Evolutionary conservation across 2,329 filamentous ascomycete species (phyloP).

Genomic region (Cladobotryum mycophilum): DNA sequence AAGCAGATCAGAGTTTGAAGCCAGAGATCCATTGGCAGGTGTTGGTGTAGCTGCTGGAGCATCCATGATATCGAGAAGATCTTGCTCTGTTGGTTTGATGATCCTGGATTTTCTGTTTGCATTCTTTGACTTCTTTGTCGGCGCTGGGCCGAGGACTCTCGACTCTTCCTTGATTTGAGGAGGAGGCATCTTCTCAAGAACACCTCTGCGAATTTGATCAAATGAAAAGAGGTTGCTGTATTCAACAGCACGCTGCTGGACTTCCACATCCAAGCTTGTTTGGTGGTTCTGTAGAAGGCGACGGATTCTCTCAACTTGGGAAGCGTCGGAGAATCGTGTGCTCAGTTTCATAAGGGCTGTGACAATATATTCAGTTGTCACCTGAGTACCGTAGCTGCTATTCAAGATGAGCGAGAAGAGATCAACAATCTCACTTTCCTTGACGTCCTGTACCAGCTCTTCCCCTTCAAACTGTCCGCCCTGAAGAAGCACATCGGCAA

Average conservation of each 20-base stretch:
- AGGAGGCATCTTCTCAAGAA: conserved; percentile 95
- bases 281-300: conserved; percentile 71
- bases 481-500: conserved; percentile 80
- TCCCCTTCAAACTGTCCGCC: conserved; percentile 93
- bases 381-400: conserved; percentile 88
- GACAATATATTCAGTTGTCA: conserved; percentile 91
- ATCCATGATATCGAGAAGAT: conserved; percentile 89
- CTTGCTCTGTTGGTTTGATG: conserved; percentile 80
- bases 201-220: conserved; percentile 79
- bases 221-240: conserved; percentile 92
- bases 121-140: conserved; percentile 58
- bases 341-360: conserved; percentile 94
- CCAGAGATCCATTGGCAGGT: conserved; percentile 43
- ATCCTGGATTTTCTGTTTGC: conserved; percentile 70
- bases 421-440: conserved; percentile 85
- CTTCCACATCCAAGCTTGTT: conserved; percentile 85
- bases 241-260: conserved; percentile 93
- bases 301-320: conserved; percentile 82
- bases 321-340: conserved; percentile 72
- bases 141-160: conserved; percentile 76
- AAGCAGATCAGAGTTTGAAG: conserved; percentile 77
- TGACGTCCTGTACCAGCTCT: conserved; percentile 73
- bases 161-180: conserved; percentile 96
- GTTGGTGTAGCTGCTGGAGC: conserved; percentile 52
- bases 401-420: conserved; percentile 88